These are phyloP conservation scores for Coniochaeta sp. DNA, from an alignment of 2,329 filamentous ascomycete genomes.

Conservation along the genomic window DNA sequence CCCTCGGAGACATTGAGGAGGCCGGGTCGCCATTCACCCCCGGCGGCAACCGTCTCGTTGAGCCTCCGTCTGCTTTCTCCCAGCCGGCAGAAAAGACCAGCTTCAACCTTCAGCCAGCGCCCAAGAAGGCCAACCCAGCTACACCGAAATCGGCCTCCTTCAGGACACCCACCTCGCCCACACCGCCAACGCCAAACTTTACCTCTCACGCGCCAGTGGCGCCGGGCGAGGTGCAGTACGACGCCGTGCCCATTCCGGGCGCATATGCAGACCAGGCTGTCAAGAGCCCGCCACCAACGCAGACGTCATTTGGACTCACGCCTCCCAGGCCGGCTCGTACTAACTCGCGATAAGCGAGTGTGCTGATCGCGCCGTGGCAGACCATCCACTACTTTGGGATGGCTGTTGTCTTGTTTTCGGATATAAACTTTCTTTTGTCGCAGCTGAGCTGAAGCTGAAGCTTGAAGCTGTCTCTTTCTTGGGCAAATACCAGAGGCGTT, in stretches of 20 bases:
- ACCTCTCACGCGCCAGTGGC: constrained; percentile 56
- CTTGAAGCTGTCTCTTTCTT: constrained; percentile 3
- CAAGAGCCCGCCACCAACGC: constrained; percentile 40
- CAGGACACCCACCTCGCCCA: constrained; percentile 30
- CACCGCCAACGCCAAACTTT: constrained; percentile 19
- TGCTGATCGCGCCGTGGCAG: neutral
- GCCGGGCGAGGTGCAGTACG: constrained; percentile 78
- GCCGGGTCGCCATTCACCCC: constrained; percentile 38
- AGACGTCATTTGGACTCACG: constrained; percentile 33
- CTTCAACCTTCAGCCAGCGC: constrained; percentile 83
- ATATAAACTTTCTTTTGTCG: constrained; percentile 8
- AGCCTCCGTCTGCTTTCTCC: constrained; percentile 57
- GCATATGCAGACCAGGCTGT: constrained; percentile 60
- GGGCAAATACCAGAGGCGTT: constrained; percentile 7
- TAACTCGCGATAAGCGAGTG: constrained; percentile 12
- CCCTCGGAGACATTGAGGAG: constrained; percentile 26
- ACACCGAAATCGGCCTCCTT: constrained; percentile 61
- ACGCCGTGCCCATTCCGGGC: constrained; percentile 78
- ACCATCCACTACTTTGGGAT: neutral
- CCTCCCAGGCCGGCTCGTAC: neutral
- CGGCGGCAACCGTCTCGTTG: constrained; percentile 43
- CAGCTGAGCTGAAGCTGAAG: constrained; percentile 14
- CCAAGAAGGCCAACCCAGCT: constrained; percentile 65
- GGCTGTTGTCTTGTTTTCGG: constrained; percentile 3
- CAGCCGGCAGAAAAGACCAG: constrained; percentile 31